Conservation (phyloP, 129 eudicot species). For the Centrapalus pauciflorus region DNA sequence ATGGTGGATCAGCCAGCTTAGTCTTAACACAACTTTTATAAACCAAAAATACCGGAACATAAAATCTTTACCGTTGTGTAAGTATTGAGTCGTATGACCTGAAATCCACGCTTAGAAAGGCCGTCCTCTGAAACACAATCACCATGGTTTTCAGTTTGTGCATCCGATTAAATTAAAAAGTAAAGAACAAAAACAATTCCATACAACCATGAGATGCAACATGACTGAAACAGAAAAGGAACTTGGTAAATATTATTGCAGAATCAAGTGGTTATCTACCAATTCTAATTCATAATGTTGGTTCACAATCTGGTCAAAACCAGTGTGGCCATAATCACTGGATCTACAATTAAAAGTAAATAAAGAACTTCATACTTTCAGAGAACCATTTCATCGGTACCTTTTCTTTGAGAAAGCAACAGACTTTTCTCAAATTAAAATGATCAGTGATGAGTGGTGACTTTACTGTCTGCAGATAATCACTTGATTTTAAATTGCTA, state of each 20-base stretch:
- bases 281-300: neutral
- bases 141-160: neutral
- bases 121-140: slow-evolving; percentile 67
- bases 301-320: neutral
- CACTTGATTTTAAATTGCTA: too few species aligned
- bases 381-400: neutral
- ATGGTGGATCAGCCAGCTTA: neutral
- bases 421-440: neutral
- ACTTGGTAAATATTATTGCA: neutral
- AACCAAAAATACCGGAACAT: neutral
- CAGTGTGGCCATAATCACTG: neutral
- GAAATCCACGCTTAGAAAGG: slow-evolving; percentile 77
- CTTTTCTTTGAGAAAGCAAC: neutral
- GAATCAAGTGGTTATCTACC: neutral
- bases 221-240: neutral
- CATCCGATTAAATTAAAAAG: neutral
- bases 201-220: neutral
- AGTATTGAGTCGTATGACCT: slow-evolving; percentile 67
- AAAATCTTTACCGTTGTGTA: slow-evolving; percentile 69
- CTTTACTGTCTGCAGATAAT: too few species aligned
- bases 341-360: neutral
- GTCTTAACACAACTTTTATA: neutral
- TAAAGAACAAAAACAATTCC: slow-evolving; percentile 2
- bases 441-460: too few species aligned
- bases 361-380: neutral